phyloP scores from a whole-genome alignment of 2,329 filamentous ascomycete species.

The Diaporthe destruens region DNA sequence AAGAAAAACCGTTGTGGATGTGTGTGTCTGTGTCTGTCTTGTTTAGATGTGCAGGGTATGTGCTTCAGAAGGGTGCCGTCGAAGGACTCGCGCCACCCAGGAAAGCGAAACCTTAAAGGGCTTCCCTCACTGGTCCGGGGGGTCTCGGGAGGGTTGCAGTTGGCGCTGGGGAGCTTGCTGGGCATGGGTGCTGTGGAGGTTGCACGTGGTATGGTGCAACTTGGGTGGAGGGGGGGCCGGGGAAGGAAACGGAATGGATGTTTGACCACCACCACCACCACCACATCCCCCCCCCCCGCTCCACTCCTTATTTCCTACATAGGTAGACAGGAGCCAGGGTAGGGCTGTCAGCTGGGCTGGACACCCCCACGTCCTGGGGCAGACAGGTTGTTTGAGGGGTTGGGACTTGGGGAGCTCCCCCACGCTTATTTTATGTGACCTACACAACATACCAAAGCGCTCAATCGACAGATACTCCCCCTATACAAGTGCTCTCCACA shows the following conservation, averaged over 20 bases:
- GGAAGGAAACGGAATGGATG: too few relatives aligned
- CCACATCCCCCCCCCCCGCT: too few relatives aligned
- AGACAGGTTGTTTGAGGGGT: not conserved
- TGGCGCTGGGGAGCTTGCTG: not conserved
- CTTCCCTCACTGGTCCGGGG: not conserved
- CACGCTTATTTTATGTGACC: slow-evolving; percentile 15
- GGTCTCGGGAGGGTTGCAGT: slow-evolving; percentile 18
- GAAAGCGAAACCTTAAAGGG: slow-evolving; percentile 15
- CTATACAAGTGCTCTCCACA: not conserved
- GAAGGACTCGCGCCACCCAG: slow-evolving; percentile 3
- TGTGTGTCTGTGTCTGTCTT: not conserved
- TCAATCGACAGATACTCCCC: not conserved
- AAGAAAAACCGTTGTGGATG: too few relatives aligned
- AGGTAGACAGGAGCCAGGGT: not conserved
- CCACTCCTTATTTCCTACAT: too few relatives aligned
- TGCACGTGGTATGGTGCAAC: slow-evolving; percentile 15
- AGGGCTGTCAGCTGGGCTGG: slow-evolving; percentile 1
- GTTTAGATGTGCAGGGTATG: not conserved
- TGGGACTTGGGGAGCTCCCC: not conserved
- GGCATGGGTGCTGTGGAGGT: not conserved
- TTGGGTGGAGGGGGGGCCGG: not conserved
- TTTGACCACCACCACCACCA: too few relatives aligned
- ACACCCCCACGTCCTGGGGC: slow-evolving; percentile 7
- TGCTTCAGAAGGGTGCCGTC: slow-evolving; percentile 1
- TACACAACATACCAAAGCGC: not conserved